phyloP scores from a whole-genome alignment of 305 asterid genomes.

The Solanum hybrid region DNA sequence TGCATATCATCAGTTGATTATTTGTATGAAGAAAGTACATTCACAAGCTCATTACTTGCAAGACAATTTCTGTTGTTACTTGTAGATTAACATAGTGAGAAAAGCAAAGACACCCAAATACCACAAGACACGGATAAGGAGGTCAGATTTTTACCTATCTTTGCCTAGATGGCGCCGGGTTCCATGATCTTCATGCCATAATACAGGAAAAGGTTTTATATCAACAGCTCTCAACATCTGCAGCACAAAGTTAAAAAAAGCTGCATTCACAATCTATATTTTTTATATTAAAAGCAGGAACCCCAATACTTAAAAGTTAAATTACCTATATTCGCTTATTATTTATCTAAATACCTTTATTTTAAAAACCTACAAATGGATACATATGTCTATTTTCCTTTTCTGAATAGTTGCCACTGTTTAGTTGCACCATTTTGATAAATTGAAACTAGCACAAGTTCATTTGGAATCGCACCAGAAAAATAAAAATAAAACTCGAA shows the following conservation, averaged over 20 bases:
- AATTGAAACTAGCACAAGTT: not conserved
- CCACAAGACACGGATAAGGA: not conserved
- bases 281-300: not conserved
- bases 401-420: not conserved
- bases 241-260: conserved; percentile 14
- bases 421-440: not conserved
- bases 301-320: not conserved
- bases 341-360: not conserved
- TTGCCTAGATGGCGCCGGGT: conserved; percentile 52
- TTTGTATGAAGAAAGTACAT: not conserved
- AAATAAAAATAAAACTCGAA: not conserved
- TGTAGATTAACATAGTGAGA: not conserved
- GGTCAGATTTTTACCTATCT: conserved; percentile 44
- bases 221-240: conserved; percentile 62
- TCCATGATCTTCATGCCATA: conserved; percentile 91
- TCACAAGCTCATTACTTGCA: not conserved
- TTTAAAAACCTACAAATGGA: not conserved
- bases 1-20: not conserved
- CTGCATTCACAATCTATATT: not conserved
- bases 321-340: not conserved
- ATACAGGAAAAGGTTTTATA: conserved; percentile 62
- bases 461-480: not conserved
- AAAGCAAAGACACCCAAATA: not conserved
- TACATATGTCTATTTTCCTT: not conserved
- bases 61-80: not conserved